Base-by-base conservation (phyloP, 1,139 yeast species). In the Kodamaea suecica region DNA sequence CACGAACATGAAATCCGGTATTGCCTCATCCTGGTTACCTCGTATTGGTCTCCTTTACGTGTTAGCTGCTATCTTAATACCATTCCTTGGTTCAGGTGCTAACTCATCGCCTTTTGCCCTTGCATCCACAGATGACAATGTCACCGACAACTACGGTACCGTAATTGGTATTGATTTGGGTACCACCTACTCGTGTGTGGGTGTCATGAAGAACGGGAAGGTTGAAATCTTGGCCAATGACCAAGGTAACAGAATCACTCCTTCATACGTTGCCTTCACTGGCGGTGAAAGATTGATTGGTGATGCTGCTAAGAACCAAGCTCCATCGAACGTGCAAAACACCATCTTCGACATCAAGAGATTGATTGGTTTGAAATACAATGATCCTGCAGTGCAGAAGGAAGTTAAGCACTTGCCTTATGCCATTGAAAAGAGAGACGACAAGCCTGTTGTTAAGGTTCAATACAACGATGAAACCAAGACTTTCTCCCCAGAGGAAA, bases 201-300 rank as follows among this genome's bases (percentile, higher is more conserved):
- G 95, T 57, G 95, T 85, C 31, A 85, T 87, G 95, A 83, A 84
- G 63, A 76, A 81, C 43, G 96, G 95, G 47, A 81, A 86, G 56
- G 95, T 88, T 40, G 96, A 86, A 66, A 87, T 87, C 51, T 70
- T 87, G 54, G 95, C 96, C 50, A 87, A 87, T 60, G 96, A 87
- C 62, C 96, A 87, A 71, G 96, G 96, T 70, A 85, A 85, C 70
- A 82, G 96, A 72, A 87, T 86, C 53, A 87, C 96, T 33, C 95
- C 96, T 26, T 84, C 95, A 2, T 86, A 81, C 57, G 95, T 85
- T 42, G 90, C 95, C 12, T 85, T 85, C 62, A 82, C 86, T 31
- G 83, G 77, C 33, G 86, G 82, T 31, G 95, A 85, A 69, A 80
- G 95, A 64, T 76, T 87, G 48, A 90, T 87, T 47, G 96, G 96